phyloP scores from a whole-genome alignment of 768 basidiomycete species.

The Naganishia randhawae region DNA sequence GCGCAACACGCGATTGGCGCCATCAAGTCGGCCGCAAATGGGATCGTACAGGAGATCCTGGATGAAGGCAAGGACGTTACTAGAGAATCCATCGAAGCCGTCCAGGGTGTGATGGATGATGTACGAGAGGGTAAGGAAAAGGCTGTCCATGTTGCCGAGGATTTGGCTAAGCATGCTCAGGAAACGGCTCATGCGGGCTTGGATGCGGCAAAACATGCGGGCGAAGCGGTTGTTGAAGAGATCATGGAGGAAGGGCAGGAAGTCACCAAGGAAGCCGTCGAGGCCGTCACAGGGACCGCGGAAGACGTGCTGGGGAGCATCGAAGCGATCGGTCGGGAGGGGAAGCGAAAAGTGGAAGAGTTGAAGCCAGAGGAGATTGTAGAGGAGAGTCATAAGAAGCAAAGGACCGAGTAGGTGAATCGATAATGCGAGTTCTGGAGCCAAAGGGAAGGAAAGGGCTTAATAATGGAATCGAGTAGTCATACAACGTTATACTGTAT shows the following conservation, averaged over 20 bases:
- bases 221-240: constrained; percentile 8
- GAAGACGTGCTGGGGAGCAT: constrained; percentile 25
- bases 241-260: constrained; percentile 31
- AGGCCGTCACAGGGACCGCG: constrained; percentile 22
- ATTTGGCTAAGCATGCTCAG: constrained; percentile 5
- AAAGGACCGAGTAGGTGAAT: constrained; percentile 18
- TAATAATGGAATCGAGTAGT: neutral
- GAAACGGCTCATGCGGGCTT: constrained; percentile 14
- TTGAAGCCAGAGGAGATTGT: constrained; percentile 24
- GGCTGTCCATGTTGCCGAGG: constrained; percentile 9
- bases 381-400: constrained; percentile 23
- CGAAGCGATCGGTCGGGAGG: constrained; percentile 20
- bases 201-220: constrained; percentile 11
- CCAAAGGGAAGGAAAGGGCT: no score
- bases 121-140: neutral
- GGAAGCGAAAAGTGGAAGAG: constrained; percentile 28
- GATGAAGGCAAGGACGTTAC: constrained; percentile 24
- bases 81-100: constrained; percentile 23
- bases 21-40: constrained; percentile 18
- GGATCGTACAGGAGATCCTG: constrained; percentile 10
- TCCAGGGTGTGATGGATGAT: constrained; percentile 16
- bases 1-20: constrained; percentile 7
- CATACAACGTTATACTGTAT: constrained; percentile 6
- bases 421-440: neutral
- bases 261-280: constrained; percentile 23